Evolutionary conservation across 768 basidiomycete genomes (phyloP).

Genomic region (Pleurotus tuber-regium): DNA sequence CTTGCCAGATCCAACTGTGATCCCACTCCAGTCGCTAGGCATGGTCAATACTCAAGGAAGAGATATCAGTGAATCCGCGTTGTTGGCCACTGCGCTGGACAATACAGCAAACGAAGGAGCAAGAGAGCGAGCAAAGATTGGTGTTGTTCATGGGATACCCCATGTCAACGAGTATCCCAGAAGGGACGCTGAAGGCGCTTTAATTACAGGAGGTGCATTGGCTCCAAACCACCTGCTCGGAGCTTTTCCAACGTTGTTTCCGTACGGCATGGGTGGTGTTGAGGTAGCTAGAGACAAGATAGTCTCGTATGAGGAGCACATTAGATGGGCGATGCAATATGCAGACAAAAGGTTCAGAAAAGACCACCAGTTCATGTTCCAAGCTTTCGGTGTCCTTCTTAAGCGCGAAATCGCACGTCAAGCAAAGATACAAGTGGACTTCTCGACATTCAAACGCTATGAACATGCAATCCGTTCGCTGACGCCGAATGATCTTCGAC

Average conservation of each 20-base stretch:
- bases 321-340: slow-evolving; percentile 23
- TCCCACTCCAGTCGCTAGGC: background rate
- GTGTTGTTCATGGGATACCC: background rate
- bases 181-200: background rate
- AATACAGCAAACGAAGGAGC: background rate
- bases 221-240: slow-evolving; percentile 10
- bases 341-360: slow-evolving; percentile 26
- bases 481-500: slow-evolving; percentile 24
- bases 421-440: slow-evolving; percentile 30
- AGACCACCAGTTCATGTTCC: slow-evolving; percentile 27
- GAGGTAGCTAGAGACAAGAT: slow-evolving; percentile 1
- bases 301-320: slow-evolving; percentile 18
- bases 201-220: background rate
- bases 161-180: background rate
- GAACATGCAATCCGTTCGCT: slow-evolving; percentile 20
- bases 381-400: slow-evolving; percentile 25
- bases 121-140: too few relatives aligned
- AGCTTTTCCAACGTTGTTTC: slow-evolving; percentile 13
- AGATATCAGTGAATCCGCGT: background rate
- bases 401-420: slow-evolving; percentile 20
- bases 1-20: too few relatives aligned
- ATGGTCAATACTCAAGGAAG: background rate
- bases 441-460: slow-evolving; percentile 19
- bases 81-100: background rate
- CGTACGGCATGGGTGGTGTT: slow-evolving; percentile 16